Evolutionary conservation across 257 asterid species (phyloP), one percentile per base, ranked within the genome.

Genomic region (Osmanthus fragrans): DNA sequence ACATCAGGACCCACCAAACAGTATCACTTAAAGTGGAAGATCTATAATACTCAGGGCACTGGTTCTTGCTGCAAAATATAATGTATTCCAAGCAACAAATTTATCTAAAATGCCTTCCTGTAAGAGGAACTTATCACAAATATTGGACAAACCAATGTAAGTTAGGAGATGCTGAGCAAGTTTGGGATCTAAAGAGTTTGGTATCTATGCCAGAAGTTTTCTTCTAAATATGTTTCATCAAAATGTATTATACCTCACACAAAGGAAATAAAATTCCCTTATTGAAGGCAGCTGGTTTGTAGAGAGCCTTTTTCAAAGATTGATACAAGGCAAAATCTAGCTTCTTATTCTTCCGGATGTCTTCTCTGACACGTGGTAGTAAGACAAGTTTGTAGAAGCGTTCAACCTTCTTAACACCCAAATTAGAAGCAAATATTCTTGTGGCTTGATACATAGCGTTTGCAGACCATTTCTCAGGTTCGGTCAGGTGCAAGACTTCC

Each of bases 381-480:
- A 94, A 84, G 76, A 94, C 98, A 78, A 83, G 84, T 92, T 87
- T 94, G 87, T 91, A 94, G 80, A 92, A 94, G 69, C 92, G 88
- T 69, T 90, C 97, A 40, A 89, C 97, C 86, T 89, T 94, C 88
- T 88, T 88, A 79, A 87, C 93, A 73, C 93, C 95, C 91, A 94
- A 33, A 91, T 91, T 91, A 67, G 98, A 92, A 85, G 97, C 92
- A 81, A 94, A 94, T 37, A 92, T 89, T 86, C 96, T 88, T 23
- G 97, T 94, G 33, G 98, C 97, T 86, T 94, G 97, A 81, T 79
- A 91, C 92, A 94, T 87, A 7, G 94, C 98, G 85, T 92, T 90
- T 47, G 97, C 91, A 12, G 98, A 92, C 98, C 98, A 94, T 65
- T 90, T 92, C 80, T 92, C 95, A 27, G 97, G 98, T 79, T 92